Evolutionary conservation across 345 rosid species (phyloP).

Genomic region (Hirschfeldia incana): DNA sequence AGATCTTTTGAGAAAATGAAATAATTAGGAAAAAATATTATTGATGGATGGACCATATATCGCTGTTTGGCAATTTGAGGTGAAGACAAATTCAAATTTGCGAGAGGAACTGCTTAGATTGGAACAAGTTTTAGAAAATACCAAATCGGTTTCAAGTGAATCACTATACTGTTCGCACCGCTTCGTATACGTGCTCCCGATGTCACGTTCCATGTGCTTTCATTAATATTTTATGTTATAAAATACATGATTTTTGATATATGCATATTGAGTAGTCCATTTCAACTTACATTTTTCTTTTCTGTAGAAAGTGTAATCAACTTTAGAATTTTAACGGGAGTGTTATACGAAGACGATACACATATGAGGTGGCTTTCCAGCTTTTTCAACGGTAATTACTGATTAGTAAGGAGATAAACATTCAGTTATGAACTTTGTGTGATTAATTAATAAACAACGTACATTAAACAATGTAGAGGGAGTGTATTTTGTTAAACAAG

Average conservation of each 20-base stretch:
- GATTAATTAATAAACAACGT: conserved; percentile 2
- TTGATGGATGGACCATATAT: conserved; percentile 25
- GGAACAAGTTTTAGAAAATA: conserved; percentile 22
- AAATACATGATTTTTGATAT: background rate
- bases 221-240: background rate
- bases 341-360: background rate
- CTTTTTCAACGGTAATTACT: background rate
- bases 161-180: conserved; percentile 22
- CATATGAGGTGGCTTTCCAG: background rate
- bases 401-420: background rate
- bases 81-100: conserved; percentile 33
- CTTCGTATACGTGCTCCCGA: conserved; percentile 25
- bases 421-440: background rate
- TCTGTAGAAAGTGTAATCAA: background rate
- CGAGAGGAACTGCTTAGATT: background rate
- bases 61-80: conserved; percentile 24
- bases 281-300: background rate
- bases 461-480: background rate
- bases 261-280: conserved; percentile 3
- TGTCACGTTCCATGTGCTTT: conserved; percentile 27
- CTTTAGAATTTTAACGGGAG: conserved; percentile 3
- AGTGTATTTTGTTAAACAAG: conserved; percentile 6
- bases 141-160: conserved; percentile 19
- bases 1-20: background rate
- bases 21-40: background rate